Conservation (phyloP, 257 asterid genomes). For the Lavandula angustifolia region DNA sequence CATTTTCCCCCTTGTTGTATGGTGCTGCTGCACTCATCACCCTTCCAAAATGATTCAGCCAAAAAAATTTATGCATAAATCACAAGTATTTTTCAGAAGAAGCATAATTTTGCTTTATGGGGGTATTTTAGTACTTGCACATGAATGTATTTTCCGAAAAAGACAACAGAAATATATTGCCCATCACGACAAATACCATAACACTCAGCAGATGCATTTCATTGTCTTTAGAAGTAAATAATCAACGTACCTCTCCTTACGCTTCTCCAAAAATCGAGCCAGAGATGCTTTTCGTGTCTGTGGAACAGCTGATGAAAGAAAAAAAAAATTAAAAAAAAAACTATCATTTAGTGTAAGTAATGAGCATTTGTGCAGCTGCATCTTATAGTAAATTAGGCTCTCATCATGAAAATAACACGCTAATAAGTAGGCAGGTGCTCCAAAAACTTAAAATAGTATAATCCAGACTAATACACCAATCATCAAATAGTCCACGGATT, state of each 20-base stretch:
- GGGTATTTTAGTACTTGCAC: no score
- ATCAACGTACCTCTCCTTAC: conserved; percentile 59
- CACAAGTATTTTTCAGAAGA: no score
- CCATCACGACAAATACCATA: not conserved
- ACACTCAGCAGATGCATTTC: conserved; percentile 1
- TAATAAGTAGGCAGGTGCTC: not conserved
- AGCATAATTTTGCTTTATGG: no score
- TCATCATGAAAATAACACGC: not conserved
- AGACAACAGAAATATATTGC: no score
- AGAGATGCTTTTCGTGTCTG: conserved; percentile 79
- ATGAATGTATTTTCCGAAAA: no score
- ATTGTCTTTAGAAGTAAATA: conserved; percentile 6
- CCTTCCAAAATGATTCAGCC: conserved; percentile 38
- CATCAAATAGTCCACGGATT: not conserved
- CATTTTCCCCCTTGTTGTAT: conserved; percentile 40
- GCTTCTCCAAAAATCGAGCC: conserved; percentile 66
- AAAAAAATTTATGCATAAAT: not conserved
- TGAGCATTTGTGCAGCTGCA: conserved; percentile 13
- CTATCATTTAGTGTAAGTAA: not conserved
- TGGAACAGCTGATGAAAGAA: conserved; percentile 51
- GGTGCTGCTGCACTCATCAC: conserved; percentile 63
- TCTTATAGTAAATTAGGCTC: not conserved
- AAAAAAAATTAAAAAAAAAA: no score
- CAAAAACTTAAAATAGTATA: conserved; percentile 8
- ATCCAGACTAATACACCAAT: not conserved